Evolutionary conservation across 441 rosid species (phyloP).

Genomic region (Metrosideros polymorpha): DNA sequence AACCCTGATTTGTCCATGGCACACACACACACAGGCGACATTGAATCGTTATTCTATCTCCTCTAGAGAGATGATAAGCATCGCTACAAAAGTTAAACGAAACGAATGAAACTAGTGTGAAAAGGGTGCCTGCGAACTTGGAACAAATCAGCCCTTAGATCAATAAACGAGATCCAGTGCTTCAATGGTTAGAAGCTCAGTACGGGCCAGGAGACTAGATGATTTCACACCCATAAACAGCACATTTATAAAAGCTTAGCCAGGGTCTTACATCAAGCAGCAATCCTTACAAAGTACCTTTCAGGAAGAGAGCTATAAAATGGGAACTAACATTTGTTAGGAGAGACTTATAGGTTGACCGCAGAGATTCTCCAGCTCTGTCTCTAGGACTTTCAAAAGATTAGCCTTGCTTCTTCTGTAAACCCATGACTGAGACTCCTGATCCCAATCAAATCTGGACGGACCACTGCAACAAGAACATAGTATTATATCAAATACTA

Average conservation of each 20-base stretch:
- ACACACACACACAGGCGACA: not conserved
- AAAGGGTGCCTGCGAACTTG: not conserved
- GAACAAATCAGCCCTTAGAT: not conserved
- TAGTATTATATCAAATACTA: not conserved
- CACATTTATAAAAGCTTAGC: not conserved
- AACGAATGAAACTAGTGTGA: not conserved
- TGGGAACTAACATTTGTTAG: slow-evolving; percentile 1
- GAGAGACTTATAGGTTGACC: slow-evolving; percentile 58
- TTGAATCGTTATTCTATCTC: not conserved
- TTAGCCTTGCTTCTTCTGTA: slow-evolving; percentile 62
- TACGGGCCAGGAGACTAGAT: not conserved
- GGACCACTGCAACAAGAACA: slow-evolving; percentile 52
- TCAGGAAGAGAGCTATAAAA: not conserved
- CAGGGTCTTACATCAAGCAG: not conserved
- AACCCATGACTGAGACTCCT: slow-evolving; percentile 47
- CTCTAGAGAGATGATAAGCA: not conserved
- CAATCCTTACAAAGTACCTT: not conserved
- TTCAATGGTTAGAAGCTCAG: not conserved
- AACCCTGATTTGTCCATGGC: not conserved
- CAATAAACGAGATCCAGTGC: not conserved
- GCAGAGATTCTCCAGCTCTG: slow-evolving; percentile 55
- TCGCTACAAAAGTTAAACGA: not conserved
- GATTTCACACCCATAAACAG: not conserved
- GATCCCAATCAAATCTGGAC: slow-evolving; percentile 82
- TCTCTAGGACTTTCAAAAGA: slow-evolving; percentile 48